Evolutionary conservation across 139 green algal genomes (phyloP).

Genomic region (Haematococcus sp.): DNA sequence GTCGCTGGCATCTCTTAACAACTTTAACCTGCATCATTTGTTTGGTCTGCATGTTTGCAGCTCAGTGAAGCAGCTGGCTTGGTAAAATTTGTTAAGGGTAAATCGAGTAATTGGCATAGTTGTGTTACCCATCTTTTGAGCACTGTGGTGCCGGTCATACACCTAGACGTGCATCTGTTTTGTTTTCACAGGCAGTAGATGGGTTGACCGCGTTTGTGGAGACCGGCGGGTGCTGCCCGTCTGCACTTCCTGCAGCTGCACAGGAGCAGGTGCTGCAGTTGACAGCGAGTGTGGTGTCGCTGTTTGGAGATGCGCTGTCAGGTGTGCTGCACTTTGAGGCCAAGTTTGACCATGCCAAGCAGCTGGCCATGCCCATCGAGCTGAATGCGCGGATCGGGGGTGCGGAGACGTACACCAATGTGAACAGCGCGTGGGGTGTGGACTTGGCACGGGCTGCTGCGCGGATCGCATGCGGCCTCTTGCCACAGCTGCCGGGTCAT

Average conservation of each 20-base stretch:
- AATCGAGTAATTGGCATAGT: too few species aligned
- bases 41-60: too few species aligned
- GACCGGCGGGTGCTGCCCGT: conserved; percentile 3
- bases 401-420: conserved; percentile 7
- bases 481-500: neutral
- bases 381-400: conserved; percentile 13
- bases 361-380: conserved; percentile 12
- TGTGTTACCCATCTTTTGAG: too few species aligned
- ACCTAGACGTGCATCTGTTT: too few species aligned
- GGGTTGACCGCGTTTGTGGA: neutral
- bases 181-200: too few species aligned
- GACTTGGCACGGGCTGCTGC: neutral
- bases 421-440: conserved; percentile 3
- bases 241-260: neutral
- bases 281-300: conserved; percentile 1
- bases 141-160: too few species aligned
- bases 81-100: too few species aligned
- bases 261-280: conserved; percentile 8
- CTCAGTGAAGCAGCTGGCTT: too few species aligned
- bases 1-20: too few species aligned
- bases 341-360: neutral
- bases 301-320: neutral
- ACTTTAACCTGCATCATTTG: too few species aligned
- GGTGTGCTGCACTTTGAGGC: conserved; percentile 17
- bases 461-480: neutral